Percentiles rank a stretch among this genome's conserved stretches.
Evolutionary conservation across 2,329 filamentous ascomycete genomes (phyloP).

Genomic region (Scedosporium apiospermum): DNA sequence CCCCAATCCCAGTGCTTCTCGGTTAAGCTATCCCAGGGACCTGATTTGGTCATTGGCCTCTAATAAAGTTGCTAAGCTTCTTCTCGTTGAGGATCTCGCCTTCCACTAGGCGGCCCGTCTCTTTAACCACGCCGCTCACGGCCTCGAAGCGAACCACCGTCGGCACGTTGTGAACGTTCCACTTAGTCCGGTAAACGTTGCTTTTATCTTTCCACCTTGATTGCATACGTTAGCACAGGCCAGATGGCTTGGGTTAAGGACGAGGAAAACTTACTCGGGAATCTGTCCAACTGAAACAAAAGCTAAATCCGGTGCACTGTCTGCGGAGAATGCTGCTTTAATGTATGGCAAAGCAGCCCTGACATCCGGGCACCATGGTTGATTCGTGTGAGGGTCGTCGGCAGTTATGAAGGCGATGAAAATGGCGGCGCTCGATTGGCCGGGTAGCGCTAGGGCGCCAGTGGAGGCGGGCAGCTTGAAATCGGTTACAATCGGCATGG

Average conservation of each 20-base stretch:
- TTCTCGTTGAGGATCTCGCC: conserved; percentile 17
- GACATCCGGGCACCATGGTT: conserved; percentile 30
- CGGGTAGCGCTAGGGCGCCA: background rate
- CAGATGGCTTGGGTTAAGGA: background rate
- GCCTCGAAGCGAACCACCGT: conserved; percentile 23
- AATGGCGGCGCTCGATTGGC: background rate
- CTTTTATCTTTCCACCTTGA: conserved; percentile 23
- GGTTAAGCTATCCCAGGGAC: too few relatives aligned
- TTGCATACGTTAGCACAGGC: background rate
- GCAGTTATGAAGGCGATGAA: conserved; percentile 28
- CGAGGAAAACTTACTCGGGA: conserved; percentile 19
- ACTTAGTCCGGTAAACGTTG: conserved; percentile 24
- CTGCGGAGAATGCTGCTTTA: conserved; percentile 17
- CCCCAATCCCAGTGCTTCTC: too few relatives aligned
- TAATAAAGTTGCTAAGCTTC: conserved; percentile 15
- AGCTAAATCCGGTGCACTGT: conserved; percentile 15
- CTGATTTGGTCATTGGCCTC: background rate
- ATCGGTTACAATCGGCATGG: background rate
- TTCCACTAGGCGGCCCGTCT: conserved; percentile 17
- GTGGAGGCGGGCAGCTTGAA: background rate
- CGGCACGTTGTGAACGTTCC: conserved; percentile 23
- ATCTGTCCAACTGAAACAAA: conserved; percentile 25
- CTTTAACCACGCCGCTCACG: conserved; percentile 18
- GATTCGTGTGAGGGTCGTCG: conserved; percentile 21
- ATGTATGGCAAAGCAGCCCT: conserved; percentile 23